A percentile compares a stretch with the other conserved stretches of the same genome.
Conservation (phyloP, 371 early-diverging fungal genomes). For the Mucor irregularis region DNA sequence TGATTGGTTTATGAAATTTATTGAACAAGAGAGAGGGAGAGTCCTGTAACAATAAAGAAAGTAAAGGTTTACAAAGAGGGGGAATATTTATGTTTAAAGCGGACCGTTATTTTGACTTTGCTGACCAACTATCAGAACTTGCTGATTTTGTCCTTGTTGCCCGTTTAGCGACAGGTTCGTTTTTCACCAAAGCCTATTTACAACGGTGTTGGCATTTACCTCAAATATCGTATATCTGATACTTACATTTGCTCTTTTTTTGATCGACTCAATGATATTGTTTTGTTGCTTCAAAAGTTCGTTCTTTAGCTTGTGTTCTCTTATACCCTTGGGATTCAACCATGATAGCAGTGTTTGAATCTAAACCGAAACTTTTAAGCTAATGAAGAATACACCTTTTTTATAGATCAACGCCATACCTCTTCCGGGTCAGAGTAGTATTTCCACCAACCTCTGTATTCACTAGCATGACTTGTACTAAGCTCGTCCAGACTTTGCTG, state of each 20-base stretch:
- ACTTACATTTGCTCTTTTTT: conserved; percentile 34
- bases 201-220: not conserved
- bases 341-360: conserved; percentile 44
- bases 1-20: too few species aligned
- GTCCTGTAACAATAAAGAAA: too few species aligned
- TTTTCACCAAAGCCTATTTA: not conserved
- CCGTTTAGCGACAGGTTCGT: not conserved
- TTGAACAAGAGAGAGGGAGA: too few species aligned
- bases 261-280: conserved; percentile 44
- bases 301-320: conserved; percentile 40
- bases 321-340: conserved; percentile 48
- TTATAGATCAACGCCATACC: conserved; percentile 24
- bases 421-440: conserved; percentile 54
- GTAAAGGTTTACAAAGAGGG: too few species aligned
- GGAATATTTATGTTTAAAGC: too few species aligned
- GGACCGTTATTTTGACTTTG: too few species aligned
- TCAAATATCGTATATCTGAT: too few species aligned
- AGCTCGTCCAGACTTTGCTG: too few species aligned
- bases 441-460: conserved; percentile 43
- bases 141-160: not conserved
- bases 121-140: not conserved
- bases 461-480: not conserved
- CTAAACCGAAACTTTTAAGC: too few species aligned
- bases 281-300: conserved; percentile 39
- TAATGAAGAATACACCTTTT: not conserved